These are phyloP conservation scores for Puccinia coronata DNA, from an alignment of 1,284 basidiomycete species.

Conservation along the genomic window DNA sequence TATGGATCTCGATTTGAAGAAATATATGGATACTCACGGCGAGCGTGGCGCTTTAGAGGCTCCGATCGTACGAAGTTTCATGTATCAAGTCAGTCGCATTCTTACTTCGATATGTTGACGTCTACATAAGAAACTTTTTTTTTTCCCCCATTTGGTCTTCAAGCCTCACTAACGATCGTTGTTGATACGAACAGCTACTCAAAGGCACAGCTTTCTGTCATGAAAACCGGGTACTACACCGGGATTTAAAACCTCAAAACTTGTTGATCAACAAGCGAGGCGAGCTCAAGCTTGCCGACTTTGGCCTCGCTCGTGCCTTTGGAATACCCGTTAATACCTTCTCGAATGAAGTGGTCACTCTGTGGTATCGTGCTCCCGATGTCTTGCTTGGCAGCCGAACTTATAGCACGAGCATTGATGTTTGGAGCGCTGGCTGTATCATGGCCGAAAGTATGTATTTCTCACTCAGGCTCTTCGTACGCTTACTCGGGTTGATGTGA, in stretches of 20 bases:
- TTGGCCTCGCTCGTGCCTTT: conserved; percentile 74
- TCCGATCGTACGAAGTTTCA: conserved; percentile 89
- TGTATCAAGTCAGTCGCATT: conserved; percentile 60
- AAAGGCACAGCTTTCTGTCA: conserved; percentile 99
- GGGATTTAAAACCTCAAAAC: conserved; percentile 97
- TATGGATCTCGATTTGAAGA: conserved; percentile 97
- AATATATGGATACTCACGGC: conserved; percentile 98
- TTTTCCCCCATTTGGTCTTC: conserved; percentile 1
- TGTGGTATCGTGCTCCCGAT: conserved; percentile 99
- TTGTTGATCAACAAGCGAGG: conserved; percentile 95
- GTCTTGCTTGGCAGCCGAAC: conserved; percentile 95
- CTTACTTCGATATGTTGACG: background rate
- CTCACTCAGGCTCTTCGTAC: background rate
- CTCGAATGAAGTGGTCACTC: conserved; percentile 88
- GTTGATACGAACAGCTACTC: conserved; percentile 94
- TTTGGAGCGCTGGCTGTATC: conserved; percentile 99
- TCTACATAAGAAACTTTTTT: background rate
- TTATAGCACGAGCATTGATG: conserved; percentile 97
- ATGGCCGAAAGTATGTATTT: conserved; percentile 71
- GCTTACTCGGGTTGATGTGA: background rate
- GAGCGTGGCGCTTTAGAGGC: conserved; percentile 92
- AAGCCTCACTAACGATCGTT: conserved; percentile 58
- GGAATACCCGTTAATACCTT: conserved; percentile 95
- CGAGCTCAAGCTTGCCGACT: conserved; percentile 84
- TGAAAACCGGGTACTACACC: conserved; percentile 95